phyloP scores from a whole-genome alignment of 179 eudicot species.

The Camellia oleifera region DNA sequence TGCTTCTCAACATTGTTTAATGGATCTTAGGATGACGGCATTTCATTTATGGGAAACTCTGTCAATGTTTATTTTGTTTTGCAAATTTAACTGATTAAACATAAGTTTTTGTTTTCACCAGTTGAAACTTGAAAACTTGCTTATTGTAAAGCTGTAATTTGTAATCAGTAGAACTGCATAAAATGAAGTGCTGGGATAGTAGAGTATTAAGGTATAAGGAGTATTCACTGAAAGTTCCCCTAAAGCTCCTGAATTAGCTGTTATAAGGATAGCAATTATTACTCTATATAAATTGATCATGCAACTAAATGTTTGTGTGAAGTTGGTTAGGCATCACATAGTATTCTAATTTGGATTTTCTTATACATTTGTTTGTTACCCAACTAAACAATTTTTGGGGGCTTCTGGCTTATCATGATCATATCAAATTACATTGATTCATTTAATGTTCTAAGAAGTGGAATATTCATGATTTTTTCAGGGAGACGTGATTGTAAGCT shows the following conservation, averaged over 20 bases:
- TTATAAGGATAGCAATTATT: background rate
- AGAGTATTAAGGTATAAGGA: background rate
- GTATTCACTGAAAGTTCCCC: background rate
- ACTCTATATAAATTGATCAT: background rate
- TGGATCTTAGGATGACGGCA: background rate
- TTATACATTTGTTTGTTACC: slow-evolving; percentile 6
- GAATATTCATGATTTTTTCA: slow-evolving; percentile 28
- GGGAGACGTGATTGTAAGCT: slow-evolving; percentile 95
- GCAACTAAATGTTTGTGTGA: background rate
- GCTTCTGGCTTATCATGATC: background rate
- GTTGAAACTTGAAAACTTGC: background rate
- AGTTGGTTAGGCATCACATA: background rate
- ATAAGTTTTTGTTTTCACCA: background rate
- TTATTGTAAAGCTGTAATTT: background rate
- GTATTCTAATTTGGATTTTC: background rate
- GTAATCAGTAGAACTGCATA: background rate
- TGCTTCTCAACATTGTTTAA: slow-evolving; percentile 2
- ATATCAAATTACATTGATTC: background rate
- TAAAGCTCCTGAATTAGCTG: slow-evolving; percentile 8
- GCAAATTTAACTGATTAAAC: background rate
- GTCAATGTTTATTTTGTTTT: background rate
- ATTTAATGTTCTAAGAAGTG: background rate
- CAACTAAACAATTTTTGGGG: background rate
- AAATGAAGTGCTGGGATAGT: background rate
- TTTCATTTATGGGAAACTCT: background rate